These are phyloP conservation scores for Neurospora sp. DNA, from an alignment of 495 filamentous ascomycete species.

Conservation along the genomic window DNA sequence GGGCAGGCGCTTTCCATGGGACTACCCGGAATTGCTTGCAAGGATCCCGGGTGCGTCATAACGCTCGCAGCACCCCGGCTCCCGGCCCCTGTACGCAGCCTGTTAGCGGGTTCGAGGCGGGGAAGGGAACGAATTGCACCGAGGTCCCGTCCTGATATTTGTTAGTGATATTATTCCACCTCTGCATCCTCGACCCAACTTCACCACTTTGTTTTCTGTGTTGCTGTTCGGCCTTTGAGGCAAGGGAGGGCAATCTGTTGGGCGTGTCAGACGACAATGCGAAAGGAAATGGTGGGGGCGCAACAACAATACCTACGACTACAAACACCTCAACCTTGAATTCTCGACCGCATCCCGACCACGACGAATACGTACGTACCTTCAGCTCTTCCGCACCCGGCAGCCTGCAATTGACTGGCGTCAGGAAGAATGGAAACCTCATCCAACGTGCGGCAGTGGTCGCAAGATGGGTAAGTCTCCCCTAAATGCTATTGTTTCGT, in stretches of 20 bases:
- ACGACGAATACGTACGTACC: not conserved
- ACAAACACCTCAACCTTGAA: not conserved
- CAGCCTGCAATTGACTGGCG: not conserved
- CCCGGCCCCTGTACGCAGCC: constrained; percentile 29
- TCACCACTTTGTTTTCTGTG: not conserved
- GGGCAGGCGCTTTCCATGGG: not conserved
- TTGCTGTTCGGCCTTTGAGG: not conserved
- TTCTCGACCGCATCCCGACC: not conserved
- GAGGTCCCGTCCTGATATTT: not conserved
- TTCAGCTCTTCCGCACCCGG: not conserved
- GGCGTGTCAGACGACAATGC: not conserved
- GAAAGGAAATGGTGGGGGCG: not conserved
- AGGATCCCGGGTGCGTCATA: constrained; percentile 11
- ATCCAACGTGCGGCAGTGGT: constrained; percentile 7
- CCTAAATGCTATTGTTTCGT: not conserved
- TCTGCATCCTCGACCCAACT: not conserved
- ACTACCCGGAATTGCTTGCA: not conserved
- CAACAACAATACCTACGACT: not conserved
- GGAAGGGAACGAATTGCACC: not conserved
- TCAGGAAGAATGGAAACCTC: constrained; percentile 12
- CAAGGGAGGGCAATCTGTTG: not conserved
- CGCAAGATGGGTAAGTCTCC: constrained; percentile 11
- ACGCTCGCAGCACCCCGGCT: not conserved
- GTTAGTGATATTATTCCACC: not conserved
- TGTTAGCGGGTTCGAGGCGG: constrained; percentile 49